A percentile compares a stretch with the other conserved stretches of the same genome.
These are phyloP conservation scores for Amphibolis antarctica DNA, from an alignment of 106 monocot genomes.

Conservation along the genomic window DNA sequence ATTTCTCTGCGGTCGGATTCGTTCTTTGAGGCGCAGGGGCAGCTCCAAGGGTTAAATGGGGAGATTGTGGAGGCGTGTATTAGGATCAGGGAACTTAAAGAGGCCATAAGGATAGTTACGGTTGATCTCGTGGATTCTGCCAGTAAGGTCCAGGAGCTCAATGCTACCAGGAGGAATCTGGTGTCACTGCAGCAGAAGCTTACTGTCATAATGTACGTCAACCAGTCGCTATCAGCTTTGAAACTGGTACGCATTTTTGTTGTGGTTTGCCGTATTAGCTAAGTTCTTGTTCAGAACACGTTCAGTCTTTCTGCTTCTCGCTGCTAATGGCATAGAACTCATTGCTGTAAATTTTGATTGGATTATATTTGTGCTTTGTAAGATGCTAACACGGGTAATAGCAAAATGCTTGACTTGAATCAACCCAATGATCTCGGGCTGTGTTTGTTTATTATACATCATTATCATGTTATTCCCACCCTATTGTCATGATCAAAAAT, in stretches of 20 bases:
- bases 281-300: no score
- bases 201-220: constrained; percentile 81
- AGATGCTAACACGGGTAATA: no score
- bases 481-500: no score
- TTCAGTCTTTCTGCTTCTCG: no score
- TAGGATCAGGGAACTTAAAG: constrained; percentile 72
- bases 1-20: constrained; percentile 79
- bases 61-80: constrained; percentile 73
- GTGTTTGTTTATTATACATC: no score
- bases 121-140: constrained; percentile 77
- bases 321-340: no score
- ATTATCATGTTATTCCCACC: no score
- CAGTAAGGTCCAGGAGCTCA: constrained; percentile 78
- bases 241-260: constrained; percentile 46
- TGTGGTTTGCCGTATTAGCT: no score
- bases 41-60: constrained; percentile 62
- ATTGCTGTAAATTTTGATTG: no score
- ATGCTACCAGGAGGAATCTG: constrained; percentile 62
- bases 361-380: no score
- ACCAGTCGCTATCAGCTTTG: constrained; percentile 72
- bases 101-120: constrained; percentile 55
- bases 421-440: no score
- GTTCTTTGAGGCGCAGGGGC: constrained; percentile 92
- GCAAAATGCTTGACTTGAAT: no score
- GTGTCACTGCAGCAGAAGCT: constrained; percentile 89